Evolutionary conservation across 2,329 filamentous ascomycete species (phyloP).

Genomic region (Apiospora hydei): DNA sequence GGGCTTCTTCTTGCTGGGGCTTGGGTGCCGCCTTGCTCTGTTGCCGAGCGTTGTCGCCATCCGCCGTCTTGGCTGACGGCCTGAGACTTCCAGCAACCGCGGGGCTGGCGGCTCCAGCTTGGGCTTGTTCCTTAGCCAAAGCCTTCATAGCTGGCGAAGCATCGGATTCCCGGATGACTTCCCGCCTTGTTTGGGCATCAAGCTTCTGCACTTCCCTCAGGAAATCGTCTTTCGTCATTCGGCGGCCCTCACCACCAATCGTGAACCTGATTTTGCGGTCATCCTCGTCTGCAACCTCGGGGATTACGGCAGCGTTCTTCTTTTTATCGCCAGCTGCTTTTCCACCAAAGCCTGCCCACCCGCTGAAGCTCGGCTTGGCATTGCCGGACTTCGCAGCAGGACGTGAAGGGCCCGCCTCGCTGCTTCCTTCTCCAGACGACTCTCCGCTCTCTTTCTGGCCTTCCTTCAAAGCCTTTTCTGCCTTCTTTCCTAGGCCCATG

Average conservation of each 20-base stretch:
- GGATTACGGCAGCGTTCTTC: slow-evolving; percentile 46
- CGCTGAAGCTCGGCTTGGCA: slow-evolving; percentile 48
- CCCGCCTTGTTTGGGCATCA: slow-evolving; percentile 68
- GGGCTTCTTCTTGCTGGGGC: neutral
- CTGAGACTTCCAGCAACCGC: slow-evolving; percentile 20
- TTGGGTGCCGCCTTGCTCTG: neutral
- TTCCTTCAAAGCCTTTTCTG: slow-evolving; percentile 42
- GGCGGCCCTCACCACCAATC: slow-evolving; percentile 73
- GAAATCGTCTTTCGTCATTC: slow-evolving; percentile 84
- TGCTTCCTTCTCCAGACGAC: slow-evolving; percentile 28
- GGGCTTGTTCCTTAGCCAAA: slow-evolving; percentile 48
- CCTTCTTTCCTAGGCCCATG: slow-evolving; percentile 57
- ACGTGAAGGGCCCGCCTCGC: slow-evolving; percentile 28
- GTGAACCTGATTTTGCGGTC: slow-evolving; percentile 79
- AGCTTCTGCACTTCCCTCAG: slow-evolving; percentile 76
- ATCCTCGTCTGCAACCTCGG: slow-evolving; percentile 62
- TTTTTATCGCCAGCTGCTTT: slow-evolving; percentile 43
- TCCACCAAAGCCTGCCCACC: slow-evolving; percentile 57
- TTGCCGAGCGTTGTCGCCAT: neutral
- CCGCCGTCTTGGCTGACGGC: slow-evolving; percentile 25
- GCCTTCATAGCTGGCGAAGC: slow-evolving; percentile 58
- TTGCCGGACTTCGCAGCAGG: slow-evolving; percentile 39
- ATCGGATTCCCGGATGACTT: slow-evolving; percentile 59
- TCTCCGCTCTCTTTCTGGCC: slow-evolving; percentile 36
- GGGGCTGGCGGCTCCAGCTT: neutral